Evolutionary conservation across 345 rosid species (phyloP).

Genomic region (Luvunga scandens): DNA sequence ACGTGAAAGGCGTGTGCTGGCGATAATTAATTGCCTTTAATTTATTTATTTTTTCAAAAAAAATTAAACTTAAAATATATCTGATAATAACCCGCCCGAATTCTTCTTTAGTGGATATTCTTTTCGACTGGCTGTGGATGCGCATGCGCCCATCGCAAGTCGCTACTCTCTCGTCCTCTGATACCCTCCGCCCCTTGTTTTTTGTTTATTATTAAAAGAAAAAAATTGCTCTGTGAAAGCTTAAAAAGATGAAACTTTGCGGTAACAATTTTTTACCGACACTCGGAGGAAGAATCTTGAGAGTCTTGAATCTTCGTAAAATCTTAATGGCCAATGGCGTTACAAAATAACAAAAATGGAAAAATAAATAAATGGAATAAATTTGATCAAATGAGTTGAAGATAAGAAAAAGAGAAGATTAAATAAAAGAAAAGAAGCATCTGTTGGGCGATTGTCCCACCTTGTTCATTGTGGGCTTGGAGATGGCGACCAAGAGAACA

Average conservation of each 20-base stretch:
- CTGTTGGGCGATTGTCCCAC: background rate
- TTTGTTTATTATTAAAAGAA: background rate
- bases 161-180: conserved; percentile 10
- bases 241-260: too few species aligned
- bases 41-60: background rate
- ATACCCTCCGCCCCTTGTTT: background rate
- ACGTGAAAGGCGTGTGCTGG: conserved; percentile 34
- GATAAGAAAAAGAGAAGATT: background rate
- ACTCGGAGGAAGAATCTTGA: too few species aligned
- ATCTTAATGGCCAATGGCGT: too few species aligned
- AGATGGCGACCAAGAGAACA: background rate
- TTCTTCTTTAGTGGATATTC: conserved; percentile 11
- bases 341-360: too few species aligned
- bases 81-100: background rate
- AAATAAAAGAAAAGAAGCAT: background rate
- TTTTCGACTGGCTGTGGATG: conserved; percentile 10
- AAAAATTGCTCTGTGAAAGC: too few species aligned
- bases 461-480: background rate
- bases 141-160: conserved; percentile 11
- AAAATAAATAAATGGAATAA: background rate
- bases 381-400: background rate
- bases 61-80: too few species aligned
- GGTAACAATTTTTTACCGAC: too few species aligned
- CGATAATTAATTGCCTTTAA: background rate
- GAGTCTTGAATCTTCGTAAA: too few species aligned